Evolutionary conservation across 2,329 filamentous ascomycete species (phyloP).

Genomic region (Zarea fungicola): DNA sequence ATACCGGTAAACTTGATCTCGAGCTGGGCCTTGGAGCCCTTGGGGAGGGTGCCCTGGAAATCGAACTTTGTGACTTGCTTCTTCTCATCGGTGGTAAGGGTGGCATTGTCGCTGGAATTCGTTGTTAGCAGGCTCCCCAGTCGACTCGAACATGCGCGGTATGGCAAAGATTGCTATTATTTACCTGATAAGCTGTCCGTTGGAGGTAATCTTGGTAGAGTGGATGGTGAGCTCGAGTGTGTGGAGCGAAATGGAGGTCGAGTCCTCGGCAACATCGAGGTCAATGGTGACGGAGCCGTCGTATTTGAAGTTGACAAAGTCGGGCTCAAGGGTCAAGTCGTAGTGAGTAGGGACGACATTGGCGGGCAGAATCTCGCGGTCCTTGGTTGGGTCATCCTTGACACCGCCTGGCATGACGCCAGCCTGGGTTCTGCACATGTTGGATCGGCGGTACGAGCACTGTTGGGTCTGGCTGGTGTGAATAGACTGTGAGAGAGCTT

Average conservation of each 20-base stretch:
- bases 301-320: conserved; percentile 84
- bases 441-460: conserved; percentile 69
- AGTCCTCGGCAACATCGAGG: conserved; percentile 79
- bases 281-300: conserved; percentile 81
- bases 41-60: conserved; percentile 67
- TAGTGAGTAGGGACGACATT: conserved; percentile 94
- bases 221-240: conserved; percentile 81
- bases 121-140: neutral
- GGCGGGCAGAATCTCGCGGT: conserved; percentile 78
- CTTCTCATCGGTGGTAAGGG: conserved; percentile 68
- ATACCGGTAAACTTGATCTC: conserved; percentile 62
- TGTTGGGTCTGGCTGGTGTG: conserved; percentile 36
- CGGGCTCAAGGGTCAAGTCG: conserved; percentile 83
- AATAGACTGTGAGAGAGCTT: conserved; percentile 7
- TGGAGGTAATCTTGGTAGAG: conserved; percentile 43
- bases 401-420: conserved; percentile 29
- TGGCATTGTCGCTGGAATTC: conserved; percentile 34
- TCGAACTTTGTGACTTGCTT: conserved; percentile 77
- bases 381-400: conserved; percentile 23
- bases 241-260: conserved; percentile 81
- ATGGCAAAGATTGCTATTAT: conserved; percentile 23
- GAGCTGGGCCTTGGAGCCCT: conserved; percentile 68
- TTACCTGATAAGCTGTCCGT: conserved; percentile 47
- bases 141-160: no score
- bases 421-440: conserved; percentile 58